Conservation (phyloP, 2,329 filamentous ascomycete genomes). For the Stromatinia cepivora region DNA sequence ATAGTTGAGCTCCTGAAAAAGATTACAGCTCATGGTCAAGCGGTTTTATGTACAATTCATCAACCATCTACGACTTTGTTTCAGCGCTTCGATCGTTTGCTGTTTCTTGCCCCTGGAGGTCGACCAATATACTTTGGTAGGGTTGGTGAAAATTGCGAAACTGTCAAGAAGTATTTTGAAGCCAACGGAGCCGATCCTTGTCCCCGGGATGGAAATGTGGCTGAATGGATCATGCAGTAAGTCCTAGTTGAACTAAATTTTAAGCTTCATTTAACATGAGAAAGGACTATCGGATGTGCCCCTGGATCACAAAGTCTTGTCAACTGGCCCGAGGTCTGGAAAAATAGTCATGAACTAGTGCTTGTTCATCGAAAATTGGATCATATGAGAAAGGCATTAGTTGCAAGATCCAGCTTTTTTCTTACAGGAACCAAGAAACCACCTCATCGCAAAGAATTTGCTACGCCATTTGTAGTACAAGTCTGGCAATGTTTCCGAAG, state of each 20-base stretch:
- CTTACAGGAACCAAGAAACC: slow-evolving; percentile 44
- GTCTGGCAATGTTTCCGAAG: slow-evolving; percentile 55
- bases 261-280: not conserved
- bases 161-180: slow-evolving; percentile 73
- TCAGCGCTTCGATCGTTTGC: slow-evolving; percentile 79
- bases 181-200: slow-evolving; percentile 65
- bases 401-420: slow-evolving; percentile 35
- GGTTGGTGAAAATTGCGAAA: slow-evolving; percentile 68
- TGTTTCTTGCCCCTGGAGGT: slow-evolving; percentile 75
- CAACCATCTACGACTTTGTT: slow-evolving; percentile 92
- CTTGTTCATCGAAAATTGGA: slow-evolving; percentile 49
- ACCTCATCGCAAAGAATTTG: slow-evolving; percentile 57
- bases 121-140: slow-evolving; percentile 80
- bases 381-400: slow-evolving; percentile 46
- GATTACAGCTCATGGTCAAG: slow-evolving; percentile 82
- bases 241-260: not conserved
- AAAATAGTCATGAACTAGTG: slow-evolving; percentile 50
- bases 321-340: slow-evolving; percentile 65
- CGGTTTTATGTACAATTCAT: slow-evolving; percentile 92
- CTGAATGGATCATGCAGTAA: slow-evolving; percentile 71
- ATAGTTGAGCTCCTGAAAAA: slow-evolving; percentile 86
- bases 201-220: slow-evolving; percentile 71
- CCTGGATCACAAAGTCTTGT: slow-evolving; percentile 61
- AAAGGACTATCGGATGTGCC: slow-evolving; percentile 51
- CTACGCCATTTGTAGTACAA: slow-evolving; percentile 58